Base-by-base conservation (phyloP, 164 flowering plant species). In the Annona squamosa region DNA sequence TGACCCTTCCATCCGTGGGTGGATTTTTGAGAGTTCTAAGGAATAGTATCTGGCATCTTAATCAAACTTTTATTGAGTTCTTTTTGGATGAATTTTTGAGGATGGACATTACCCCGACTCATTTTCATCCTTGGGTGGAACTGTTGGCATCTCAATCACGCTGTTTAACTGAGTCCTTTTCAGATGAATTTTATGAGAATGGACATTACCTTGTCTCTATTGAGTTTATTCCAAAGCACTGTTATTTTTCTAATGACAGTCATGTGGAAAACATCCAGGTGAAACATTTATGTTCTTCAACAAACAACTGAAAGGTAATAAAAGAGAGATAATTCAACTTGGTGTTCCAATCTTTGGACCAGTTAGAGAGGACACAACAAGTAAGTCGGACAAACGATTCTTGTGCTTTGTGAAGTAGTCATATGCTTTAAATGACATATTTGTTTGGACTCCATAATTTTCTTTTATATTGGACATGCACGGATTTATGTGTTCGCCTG, bases 311-410 rank as follows among this genome's bases (percentile, higher is more conserved):
- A 93, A 93, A 67, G 95, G 93, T 26, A 95, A 84, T 83, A 89
- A 82, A 87, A 88, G 94, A 78, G 99, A 95, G 81, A 77, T 91
- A 65, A 87, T 95, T 82, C 99, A 95, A 82, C 79, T 95, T 18
- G 99, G 99, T 26, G 86, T 88, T 77, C 98, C 99, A 67, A 85
- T 93, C 71, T 95, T 95, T 74, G 89, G 90, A 68, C 89, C 84
- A 48, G 81, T 90, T 66, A 86, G 84, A 76, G 94, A 91, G 7
- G 93, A 87, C 26, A 70, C 78, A 70, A 66, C 78, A 48, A 72
- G 76, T 77, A 82, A 85, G 73, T 75, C 78, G 2, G 59, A 10
- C 82, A 78, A 68, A 69, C 74, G 62, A 59, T 66, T 46, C 5
- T 66, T 63, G 65, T 19, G 5, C 65, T 63, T n/a, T 7, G 6